phyloP scores from a whole-genome alignment of 116 monocot genomes.

The Phalaenopsis hybrid region DNA sequence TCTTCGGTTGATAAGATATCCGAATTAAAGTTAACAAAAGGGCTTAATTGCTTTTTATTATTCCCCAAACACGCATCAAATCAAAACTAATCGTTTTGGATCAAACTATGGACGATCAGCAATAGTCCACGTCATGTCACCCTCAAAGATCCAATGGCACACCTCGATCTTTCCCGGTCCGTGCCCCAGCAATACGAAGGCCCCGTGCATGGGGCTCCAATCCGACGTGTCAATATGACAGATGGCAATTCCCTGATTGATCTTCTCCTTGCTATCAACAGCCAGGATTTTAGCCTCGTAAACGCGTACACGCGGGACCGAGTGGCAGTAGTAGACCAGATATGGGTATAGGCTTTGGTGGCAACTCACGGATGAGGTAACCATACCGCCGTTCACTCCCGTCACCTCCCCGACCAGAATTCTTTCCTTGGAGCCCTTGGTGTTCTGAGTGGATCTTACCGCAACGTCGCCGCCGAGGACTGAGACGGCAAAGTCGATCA shows the following conservation, averaged over 20 bases:
- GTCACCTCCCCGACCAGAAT: conserved; percentile 24
- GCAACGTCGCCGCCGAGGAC: conserved; percentile 19
- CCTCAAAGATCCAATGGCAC: conserved; percentile 47
- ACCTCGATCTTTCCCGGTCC: conserved; percentile 43
- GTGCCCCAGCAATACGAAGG: conserved; percentile 29
- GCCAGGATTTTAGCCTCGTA: conserved; percentile 37
- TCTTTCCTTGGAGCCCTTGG: conserved; percentile 17
- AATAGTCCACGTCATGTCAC: conserved; percentile 34
- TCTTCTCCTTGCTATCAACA: conserved; percentile 9
- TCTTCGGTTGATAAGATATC: not conserved
- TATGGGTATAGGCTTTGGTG: conserved; percentile 58
- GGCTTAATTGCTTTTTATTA: not conserved
- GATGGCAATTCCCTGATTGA: conserved; percentile 36
- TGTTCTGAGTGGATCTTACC: conserved; percentile 18
- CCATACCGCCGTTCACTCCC: conserved; percentile 18
- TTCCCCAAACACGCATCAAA: not conserved
- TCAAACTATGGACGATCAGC: not conserved
- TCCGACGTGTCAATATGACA: conserved; percentile 41
- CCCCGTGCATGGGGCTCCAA: conserved; percentile 37
- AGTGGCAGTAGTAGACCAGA: conserved; percentile 47
- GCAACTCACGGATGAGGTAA: conserved; percentile 37
- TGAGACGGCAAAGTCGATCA: conserved; percentile 32
- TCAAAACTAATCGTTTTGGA: not conserved
- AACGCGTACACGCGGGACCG: conserved; percentile 36
- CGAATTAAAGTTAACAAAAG: not conserved